Conservation (phyloP, 2,329 filamentous ascomycete species). For the Coleophoma crateriformis region DNA sequence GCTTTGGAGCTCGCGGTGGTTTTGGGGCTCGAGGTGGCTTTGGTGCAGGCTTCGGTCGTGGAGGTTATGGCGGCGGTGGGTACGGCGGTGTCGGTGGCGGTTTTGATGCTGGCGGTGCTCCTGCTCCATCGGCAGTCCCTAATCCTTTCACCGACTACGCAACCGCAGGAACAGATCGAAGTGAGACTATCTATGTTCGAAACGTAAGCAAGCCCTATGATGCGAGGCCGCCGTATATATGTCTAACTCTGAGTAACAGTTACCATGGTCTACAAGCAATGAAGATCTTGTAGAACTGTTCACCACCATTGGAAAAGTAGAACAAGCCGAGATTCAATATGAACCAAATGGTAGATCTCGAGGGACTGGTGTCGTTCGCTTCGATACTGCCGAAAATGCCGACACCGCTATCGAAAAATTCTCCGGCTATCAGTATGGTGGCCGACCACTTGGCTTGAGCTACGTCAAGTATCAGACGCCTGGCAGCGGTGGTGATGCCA, state of each 20-base stretch:
- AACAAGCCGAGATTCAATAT: conserved; percentile 98
- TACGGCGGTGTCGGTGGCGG: conserved; percentile 31
- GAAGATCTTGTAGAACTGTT: conserved; percentile 96
- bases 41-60: conserved; percentile 41
- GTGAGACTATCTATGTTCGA: conserved; percentile 86
- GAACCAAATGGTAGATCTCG: conserved; percentile 93
- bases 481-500: conserved; percentile 49
- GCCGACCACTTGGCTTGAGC: conserved; percentile 84
- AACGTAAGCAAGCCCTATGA: conserved; percentile 60
- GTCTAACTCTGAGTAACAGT: conserved; percentile 39
- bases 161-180: conserved; percentile 77
- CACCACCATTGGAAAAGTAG: conserved; percentile 95
- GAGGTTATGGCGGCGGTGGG: conserved; percentile 39
- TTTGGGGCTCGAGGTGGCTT: conserved; percentile 53
- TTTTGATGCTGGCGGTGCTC: conserved; percentile 21
- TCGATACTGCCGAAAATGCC: conserved; percentile 76
- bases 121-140: conserved; percentile 52
- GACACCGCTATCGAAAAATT: conserved; percentile 96
- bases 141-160: conserved; percentile 95
- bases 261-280: conserved; percentile 98
- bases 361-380: conserved; percentile 94
- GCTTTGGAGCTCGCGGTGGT: conserved; percentile 51
- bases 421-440: conserved; percentile 95
- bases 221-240: too few species aligned
- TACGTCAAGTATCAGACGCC: conserved; percentile 88